These are phyloP conservation scores for Xylariales sp. DNA, from an alignment of 2,329 filamentous ascomycete species.

Conservation along the genomic window DNA sequence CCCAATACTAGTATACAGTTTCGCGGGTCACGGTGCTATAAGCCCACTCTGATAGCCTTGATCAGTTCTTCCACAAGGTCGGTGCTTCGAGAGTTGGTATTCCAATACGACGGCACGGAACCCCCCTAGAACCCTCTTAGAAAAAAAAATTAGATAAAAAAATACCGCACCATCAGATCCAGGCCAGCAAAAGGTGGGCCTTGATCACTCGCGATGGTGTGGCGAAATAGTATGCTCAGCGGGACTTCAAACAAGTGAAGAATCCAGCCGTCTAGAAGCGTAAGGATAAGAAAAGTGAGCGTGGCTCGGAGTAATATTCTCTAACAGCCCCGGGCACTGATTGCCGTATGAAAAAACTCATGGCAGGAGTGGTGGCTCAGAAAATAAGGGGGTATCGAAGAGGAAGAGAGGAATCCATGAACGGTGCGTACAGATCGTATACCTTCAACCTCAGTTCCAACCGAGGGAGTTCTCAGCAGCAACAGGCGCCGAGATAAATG, in stretches of 20 bases:
- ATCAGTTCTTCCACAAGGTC: background rate
- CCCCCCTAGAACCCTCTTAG: background rate
- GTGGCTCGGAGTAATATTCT: too few species aligned
- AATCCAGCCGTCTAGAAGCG: conserved; percentile 9
- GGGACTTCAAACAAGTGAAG: background rate
- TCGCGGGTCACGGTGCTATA: background rate
- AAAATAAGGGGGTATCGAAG: conserved; percentile 46
- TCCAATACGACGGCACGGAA: too few species aligned
- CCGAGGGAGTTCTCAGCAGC: conserved; percentile 93
- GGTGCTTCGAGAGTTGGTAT: too few species aligned
- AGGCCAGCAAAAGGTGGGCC: conserved; percentile 29
- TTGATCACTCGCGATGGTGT: conserved; percentile 19
- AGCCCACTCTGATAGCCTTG: too few species aligned
- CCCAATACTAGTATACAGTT: conserved; percentile 6
- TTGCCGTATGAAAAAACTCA: too few species aligned
- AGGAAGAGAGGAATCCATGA: conserved; percentile 26
- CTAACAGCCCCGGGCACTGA: too few species aligned
- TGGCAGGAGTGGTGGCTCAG: too few species aligned
- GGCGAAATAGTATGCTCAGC: conserved; percentile 8
- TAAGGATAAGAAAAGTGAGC: conserved; percentile 24
- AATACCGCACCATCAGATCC: conserved; percentile 5
- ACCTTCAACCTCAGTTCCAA: conserved; percentile 67
- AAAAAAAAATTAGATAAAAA: conserved; percentile 9
- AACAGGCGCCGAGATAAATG: conserved; percentile 80
- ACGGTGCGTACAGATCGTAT: conserved; percentile 26